Conservation (phyloP, 257 asterid genomes). For the Solanum boliviense region DNA sequence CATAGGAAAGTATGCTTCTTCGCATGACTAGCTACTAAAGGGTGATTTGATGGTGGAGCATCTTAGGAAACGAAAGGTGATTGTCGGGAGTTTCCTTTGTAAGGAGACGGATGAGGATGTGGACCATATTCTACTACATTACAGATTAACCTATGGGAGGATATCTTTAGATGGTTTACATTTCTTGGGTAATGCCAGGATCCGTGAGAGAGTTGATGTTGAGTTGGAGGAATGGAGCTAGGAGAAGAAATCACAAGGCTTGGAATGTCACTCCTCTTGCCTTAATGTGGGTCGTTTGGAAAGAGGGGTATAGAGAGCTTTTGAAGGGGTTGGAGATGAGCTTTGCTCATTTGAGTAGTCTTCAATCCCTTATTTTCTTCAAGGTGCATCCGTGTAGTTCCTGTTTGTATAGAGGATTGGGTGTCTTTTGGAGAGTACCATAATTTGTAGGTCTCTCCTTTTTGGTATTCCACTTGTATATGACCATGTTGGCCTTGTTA, state of each 20-base stretch:
- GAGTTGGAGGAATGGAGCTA: neutral
- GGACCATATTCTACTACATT: neutral
- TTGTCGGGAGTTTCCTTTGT: neutral
- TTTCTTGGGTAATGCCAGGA: neutral
- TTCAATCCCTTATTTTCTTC: neutral
- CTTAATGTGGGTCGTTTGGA: neutral
- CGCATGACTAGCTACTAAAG: neutral
- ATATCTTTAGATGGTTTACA: neutral
- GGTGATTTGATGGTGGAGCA: neutral
- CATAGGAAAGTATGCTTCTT: neutral
- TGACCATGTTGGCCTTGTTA: neutral
- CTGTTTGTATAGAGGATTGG: neutral
- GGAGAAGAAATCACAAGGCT: neutral
- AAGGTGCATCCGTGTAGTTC: neutral
- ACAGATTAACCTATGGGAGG: neutral
- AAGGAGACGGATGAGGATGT: neutral
- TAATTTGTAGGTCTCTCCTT: neutral
- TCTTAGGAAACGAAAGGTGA: neutral
- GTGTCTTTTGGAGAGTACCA: neutral
- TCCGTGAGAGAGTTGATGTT: neutral
- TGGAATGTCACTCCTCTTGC: neutral
- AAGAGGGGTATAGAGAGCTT: neutral
- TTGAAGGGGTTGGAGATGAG: neutral
- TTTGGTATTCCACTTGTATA: neutral
- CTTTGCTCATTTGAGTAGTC: neutral